Evolutionary conservation across 2,329 filamentous ascomycete species (phyloP).

Genomic region (Trichoderma gracile): DNA sequence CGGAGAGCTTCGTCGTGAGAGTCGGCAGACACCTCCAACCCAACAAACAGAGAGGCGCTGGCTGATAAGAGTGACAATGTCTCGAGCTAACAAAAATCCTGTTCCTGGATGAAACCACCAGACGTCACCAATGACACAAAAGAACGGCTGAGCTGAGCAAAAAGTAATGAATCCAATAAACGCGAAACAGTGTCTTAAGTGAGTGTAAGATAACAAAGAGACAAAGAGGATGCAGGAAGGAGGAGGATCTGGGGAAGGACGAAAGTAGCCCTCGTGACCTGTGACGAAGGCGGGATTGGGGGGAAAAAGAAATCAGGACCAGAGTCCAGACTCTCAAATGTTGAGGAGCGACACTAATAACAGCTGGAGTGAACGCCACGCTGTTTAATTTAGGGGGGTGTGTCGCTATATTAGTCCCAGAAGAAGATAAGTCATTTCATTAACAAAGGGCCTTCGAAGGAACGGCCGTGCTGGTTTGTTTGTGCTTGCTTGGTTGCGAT

Average conservation of each 20-base stretch:
- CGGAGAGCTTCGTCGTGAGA: neutral
- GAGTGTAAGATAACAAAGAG: neutral
- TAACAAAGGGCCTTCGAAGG: neutral
- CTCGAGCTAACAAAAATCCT: neutral
- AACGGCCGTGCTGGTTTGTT: neutral
- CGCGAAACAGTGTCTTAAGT: neutral
- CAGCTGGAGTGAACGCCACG: conserved; percentile 21
- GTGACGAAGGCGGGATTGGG: conserved; percentile 2
- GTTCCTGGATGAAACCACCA: neutral
- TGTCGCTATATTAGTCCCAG: no score
- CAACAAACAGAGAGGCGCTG: neutral
- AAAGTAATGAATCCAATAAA: neutral
- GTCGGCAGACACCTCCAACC: neutral
- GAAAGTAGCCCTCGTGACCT: conserved; percentile 16
- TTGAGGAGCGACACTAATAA: no score
- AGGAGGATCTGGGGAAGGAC: conserved; percentile 8
- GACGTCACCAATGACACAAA: neutral
- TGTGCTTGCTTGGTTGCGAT: neutral
- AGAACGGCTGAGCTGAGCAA: neutral
- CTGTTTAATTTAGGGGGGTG: neutral
- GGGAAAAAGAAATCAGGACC: neutral
- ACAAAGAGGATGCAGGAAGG: neutral
- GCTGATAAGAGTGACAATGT: no score
- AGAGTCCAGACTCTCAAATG: neutral
- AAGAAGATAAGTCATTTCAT: no score